A percentile compares a stretch with the other conserved stretches of the same genome.
These are phyloP conservation scores for Candida corydali DNA, from an alignment of 805 yeast species.

Conservation along the genomic window DNA sequence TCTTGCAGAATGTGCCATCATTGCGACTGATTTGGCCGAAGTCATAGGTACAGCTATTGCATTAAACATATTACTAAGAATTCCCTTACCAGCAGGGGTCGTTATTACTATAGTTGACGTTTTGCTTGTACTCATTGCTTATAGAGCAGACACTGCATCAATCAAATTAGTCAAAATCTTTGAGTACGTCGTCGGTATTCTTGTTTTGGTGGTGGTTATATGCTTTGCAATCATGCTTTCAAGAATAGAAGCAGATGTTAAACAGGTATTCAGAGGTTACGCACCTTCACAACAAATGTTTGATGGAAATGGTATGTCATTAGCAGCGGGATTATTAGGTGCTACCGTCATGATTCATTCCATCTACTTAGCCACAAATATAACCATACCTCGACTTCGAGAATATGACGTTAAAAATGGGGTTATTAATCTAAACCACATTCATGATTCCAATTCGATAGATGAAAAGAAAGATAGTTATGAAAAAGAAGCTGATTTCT, in stretches of 20 bases:
- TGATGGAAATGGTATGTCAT: conserved; percentile 39
- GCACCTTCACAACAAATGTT: conserved; percentile 42
- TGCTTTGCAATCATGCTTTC: conserved; percentile 45
- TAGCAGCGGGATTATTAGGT: conserved; percentile 46
- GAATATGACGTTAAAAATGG: conserved; percentile 41
- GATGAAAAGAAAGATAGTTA: conserved; percentile 10
- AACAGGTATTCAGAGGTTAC: conserved; percentile 41
- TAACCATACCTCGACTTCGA: conserved; percentile 46
- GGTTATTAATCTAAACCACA: conserved; percentile 19
- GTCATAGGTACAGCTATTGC: conserved; percentile 53
- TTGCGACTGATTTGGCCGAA: conserved; percentile 52
- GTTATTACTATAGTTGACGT: conserved; percentile 43
- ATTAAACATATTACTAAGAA: conserved; percentile 38
- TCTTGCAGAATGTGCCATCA: conserved; percentile 45
- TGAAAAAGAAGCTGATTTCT: conserved; percentile 23
- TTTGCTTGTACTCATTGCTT: conserved; percentile 43
- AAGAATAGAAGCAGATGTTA: conserved; percentile 26
- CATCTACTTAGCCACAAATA: conserved; percentile 45
- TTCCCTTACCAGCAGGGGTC: conserved; percentile 50
- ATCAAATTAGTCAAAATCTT: conserved; percentile 30
- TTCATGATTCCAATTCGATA: background rate
- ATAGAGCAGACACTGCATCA: conserved; percentile 40
- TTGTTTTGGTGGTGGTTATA: conserved; percentile 40
- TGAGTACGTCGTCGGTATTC: conserved; percentile 38
- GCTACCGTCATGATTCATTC: conserved; percentile 53